Evolutionary conservation across 495 filamentous ascomycete species (phyloP).

Genomic region (Lentithecium fluviatile): DNA sequence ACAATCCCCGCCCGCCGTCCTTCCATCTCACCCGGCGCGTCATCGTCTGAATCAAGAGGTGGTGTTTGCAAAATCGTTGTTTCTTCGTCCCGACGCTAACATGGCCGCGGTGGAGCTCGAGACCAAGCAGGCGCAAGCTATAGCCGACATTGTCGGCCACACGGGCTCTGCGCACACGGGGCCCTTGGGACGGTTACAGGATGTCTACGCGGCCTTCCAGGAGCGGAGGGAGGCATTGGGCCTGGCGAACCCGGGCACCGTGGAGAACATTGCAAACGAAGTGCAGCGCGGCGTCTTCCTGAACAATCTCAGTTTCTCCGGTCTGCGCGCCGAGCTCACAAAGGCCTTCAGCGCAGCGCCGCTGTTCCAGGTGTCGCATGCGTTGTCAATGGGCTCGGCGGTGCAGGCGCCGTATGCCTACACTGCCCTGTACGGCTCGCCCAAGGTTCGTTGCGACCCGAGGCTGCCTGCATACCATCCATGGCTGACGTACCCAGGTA

Average conservation of each 20-base stretch:
- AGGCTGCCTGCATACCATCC: background rate
- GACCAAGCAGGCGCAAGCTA: constrained; percentile 36
- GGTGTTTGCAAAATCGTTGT: background rate
- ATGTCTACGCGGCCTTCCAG: constrained; percentile 79
- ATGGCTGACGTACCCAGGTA: constrained; percentile 53
- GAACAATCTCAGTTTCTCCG: constrained; percentile 91
- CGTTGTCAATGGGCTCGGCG: constrained; percentile 87
- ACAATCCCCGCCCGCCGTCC: background rate
- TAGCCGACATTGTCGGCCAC: constrained; percentile 63
- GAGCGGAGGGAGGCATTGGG: constrained; percentile 83
- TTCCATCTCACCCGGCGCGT: background rate
- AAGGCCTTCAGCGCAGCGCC: constrained; percentile 92
- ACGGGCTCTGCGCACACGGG: constrained; percentile 57
- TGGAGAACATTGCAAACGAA: constrained; percentile 89
- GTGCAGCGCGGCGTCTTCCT: constrained; percentile 93
- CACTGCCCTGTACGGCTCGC: constrained; percentile 86
- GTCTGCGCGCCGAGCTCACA: constrained; percentile 89
- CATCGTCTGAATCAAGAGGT: background rate
- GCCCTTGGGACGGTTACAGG: constrained; percentile 58
- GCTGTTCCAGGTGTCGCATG: constrained; percentile 95
- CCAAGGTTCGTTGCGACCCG: constrained; percentile 65
- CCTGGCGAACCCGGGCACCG: constrained; percentile 84
- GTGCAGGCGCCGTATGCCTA: constrained; percentile 90
- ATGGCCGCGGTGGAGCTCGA: constrained; percentile 28
- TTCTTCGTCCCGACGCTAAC: background rate